These are phyloP conservation scores for Podaxis rugospora DNA, from an alignment of 768 basidiomycete species.

Conservation along the genomic window DNA sequence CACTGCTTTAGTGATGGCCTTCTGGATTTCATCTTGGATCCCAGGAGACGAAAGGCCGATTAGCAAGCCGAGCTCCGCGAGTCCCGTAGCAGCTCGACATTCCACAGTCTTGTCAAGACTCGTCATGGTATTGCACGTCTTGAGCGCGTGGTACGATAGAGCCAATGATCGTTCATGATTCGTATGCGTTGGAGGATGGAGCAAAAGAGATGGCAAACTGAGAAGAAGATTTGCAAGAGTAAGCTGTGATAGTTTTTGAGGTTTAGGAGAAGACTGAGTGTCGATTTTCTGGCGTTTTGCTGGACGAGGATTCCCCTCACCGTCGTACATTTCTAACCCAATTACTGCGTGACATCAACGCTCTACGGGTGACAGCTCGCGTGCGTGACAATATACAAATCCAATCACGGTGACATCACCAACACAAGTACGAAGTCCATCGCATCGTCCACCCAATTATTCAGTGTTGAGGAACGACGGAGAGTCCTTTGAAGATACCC, in stretches of 20 bases:
- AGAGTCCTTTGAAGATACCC: too few species aligned
- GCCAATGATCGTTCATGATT: constrained; percentile 50
- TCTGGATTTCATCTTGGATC: constrained; percentile 60
- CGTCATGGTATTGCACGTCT: constrained; percentile 46
- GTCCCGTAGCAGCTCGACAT: constrained; percentile 64
- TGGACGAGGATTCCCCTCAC: neutral
- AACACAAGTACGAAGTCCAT: too few species aligned
- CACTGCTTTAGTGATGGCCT: constrained; percentile 66
- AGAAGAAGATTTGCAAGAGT: constrained; percentile 48
- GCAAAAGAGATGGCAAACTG: constrained; percentile 53
- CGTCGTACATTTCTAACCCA: neutral
- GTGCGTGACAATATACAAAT: neutral
- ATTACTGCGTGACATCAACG: neutral
- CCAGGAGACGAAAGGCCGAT: constrained; percentile 47
- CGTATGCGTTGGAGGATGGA: constrained; percentile 61
- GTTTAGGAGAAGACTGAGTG: neutral
- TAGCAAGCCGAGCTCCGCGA: constrained; percentile 66
- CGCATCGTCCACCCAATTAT: too few species aligned
- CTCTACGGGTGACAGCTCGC: neutral
- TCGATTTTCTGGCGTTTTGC: constrained; percentile 8
- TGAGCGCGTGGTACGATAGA: constrained; percentile 51
- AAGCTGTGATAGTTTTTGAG: constrained; percentile 16
- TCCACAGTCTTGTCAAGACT: constrained; percentile 55
- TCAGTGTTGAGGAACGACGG: too few species aligned
- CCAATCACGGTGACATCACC: too few species aligned